A percentile compares a stretch with the other conserved stretches of the same genome.
phyloP scores from a whole-genome alignment of 768 basidiomycete genomes.

The Pleurotus tuoliensis region DNA sequence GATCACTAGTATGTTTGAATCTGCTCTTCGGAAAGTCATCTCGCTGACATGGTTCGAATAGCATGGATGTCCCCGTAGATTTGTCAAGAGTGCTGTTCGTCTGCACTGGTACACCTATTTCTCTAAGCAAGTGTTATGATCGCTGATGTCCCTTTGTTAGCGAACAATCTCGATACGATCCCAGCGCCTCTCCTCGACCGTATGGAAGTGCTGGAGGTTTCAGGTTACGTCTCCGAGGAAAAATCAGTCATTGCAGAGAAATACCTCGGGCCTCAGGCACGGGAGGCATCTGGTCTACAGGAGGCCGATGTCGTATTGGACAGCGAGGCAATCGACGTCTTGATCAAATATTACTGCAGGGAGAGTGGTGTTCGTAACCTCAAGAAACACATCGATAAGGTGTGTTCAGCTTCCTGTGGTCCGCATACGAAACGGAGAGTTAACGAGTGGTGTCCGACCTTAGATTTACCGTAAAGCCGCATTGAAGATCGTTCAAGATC shows the following conservation, averaged over 20 bases:
- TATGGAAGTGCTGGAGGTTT: constrained; percentile 95
- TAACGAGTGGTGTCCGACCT: neutral
- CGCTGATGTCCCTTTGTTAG: constrained; percentile 21
- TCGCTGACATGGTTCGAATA: constrained; percentile 24
- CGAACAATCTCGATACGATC: constrained; percentile 90
- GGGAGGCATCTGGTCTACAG: constrained; percentile 83
- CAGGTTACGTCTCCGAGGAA: constrained; percentile 92
- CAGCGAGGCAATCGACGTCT: constrained; percentile 69
- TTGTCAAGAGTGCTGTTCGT: constrained; percentile 95
- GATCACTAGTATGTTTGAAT: constrained; percentile 82
- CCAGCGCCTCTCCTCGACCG: constrained; percentile 91
- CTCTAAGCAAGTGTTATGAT: neutral
- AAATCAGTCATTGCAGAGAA: constrained; percentile 83
- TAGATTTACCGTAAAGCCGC: constrained; percentile 98
- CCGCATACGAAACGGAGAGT: neutral
- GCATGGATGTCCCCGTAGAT: constrained; percentile 96
- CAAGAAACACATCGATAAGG: constrained; percentile 99
- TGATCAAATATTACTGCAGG: constrained; percentile 96
- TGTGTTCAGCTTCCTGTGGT: constrained; percentile 21
- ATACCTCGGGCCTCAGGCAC: constrained; percentile 91
- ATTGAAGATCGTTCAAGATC: constrained; percentile 82
- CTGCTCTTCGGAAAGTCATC: neutral
- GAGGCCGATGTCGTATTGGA: constrained; percentile 80
- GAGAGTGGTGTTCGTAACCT: constrained; percentile 96
- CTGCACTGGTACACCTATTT: constrained; percentile 54